Evolutionary conservation across 768 basidiomycete genomes (phyloP).

Genomic region (Boletus insuetus): DNA sequence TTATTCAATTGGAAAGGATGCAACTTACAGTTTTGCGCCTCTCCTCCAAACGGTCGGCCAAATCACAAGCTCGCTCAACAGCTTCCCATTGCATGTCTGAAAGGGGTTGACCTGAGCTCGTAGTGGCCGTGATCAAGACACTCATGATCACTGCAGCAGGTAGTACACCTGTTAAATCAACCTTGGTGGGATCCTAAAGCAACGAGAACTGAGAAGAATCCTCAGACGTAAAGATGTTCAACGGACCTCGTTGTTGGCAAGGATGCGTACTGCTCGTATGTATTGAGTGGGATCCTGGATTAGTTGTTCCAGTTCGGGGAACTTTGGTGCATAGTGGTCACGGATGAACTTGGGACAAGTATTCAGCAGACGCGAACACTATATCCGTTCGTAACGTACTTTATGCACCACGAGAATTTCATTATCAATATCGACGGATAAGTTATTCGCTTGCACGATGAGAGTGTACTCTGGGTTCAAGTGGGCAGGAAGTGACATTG

Average conservation of each 20-base stretch:
- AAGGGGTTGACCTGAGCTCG: slow-evolving; percentile 76
- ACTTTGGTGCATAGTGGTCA: slow-evolving; percentile 93
- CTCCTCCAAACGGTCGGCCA: slow-evolving; percentile 85
- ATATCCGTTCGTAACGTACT: slow-evolving; percentile 37
- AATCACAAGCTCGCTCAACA: slow-evolving; percentile 82
- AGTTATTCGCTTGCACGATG: slow-evolving; percentile 96
- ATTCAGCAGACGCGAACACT: slow-evolving; percentile 8
- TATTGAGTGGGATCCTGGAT: slow-evolving; percentile 91
- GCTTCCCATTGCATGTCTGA: slow-evolving; percentile 71
- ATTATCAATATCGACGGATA: slow-evolving; percentile 97
- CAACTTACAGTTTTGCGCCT: slow-evolving; percentile 75
- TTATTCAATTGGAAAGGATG: neutral
- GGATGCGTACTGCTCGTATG: slow-evolving; percentile 83
- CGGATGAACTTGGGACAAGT: slow-evolving; percentile 75
- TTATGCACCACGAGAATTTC: slow-evolving; percentile 97
- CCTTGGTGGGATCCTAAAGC: slow-evolving; percentile 80
- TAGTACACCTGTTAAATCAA: slow-evolving; percentile 73
- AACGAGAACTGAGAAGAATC: neutral
- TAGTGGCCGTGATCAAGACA: slow-evolving; percentile 93
- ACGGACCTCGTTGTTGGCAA: slow-evolving; percentile 79
- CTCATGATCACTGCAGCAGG: slow-evolving; percentile 93
- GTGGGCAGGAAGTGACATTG: slow-evolving; percentile 77
- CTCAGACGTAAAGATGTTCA: neutral
- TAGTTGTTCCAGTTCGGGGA: slow-evolving; percentile 95
- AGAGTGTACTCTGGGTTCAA: slow-evolving; percentile 94